These are phyloP conservation scores for Trichoderma citrinoviride DNA, from an alignment of 2,329 filamentous ascomycete species.

Conservation along the genomic window DNA sequence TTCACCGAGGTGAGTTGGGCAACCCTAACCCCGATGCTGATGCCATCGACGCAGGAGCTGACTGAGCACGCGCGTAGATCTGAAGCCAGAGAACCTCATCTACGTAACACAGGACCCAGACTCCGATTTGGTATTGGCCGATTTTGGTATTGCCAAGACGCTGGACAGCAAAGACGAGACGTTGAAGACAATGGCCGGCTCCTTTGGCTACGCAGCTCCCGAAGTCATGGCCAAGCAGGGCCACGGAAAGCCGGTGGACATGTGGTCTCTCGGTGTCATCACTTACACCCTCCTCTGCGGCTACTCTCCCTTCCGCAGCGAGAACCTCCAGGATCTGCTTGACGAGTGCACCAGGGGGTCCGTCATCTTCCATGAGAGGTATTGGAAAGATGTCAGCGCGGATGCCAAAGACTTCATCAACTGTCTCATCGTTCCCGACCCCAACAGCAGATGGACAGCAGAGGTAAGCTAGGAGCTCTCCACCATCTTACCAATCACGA, in stretches of 20 bases:
- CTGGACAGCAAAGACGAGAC: constrained; percentile 87
- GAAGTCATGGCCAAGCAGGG: constrained; percentile 98
- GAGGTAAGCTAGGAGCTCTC: constrained; percentile 52
- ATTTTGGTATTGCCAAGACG: constrained; percentile 99
- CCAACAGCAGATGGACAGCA: constrained; percentile 73
- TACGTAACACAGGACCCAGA: constrained; percentile 75
- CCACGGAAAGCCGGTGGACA: constrained; percentile 96
- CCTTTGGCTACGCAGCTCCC: constrained; percentile 94
- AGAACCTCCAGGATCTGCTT: constrained; percentile 88
- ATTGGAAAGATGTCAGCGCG: constrained; percentile 95
- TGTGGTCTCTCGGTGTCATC: constrained; percentile 99
- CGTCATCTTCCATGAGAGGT: constrained; percentile 94
- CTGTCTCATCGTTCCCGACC: constrained; percentile 73
- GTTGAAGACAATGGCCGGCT: constrained; percentile 96
- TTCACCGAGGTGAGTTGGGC: constrained; percentile 76
- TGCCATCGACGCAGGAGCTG: not conserved
- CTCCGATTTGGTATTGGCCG: constrained; percentile 87
- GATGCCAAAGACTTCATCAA: constrained; percentile 96
- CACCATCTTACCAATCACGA: not conserved
- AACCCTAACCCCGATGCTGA: too few species aligned
- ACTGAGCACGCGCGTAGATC: constrained; percentile 54
- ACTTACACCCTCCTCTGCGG: constrained; percentile 97
- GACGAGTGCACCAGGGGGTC: constrained; percentile 83
- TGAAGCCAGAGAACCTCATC: constrained; percentile 96
- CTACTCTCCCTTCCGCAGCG: constrained; percentile 95